phyloP scores from a whole-genome alignment of 2,329 filamentous ascomycete genomes.

The Pseudogymnoascus sp. region DNA sequence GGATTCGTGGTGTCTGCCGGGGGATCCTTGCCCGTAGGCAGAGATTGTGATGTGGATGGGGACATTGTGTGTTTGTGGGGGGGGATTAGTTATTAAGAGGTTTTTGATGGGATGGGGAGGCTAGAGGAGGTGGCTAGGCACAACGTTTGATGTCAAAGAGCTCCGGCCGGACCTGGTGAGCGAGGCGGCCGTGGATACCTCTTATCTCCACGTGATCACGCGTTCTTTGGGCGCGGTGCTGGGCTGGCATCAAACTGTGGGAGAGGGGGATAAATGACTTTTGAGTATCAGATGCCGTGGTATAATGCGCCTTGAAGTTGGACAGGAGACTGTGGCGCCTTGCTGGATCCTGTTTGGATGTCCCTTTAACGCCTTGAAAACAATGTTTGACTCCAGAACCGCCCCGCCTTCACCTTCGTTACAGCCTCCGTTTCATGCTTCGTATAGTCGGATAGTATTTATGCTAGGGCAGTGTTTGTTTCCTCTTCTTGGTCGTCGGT shows the following conservation, averaged over 20 bases:
- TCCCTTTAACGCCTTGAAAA: not conserved
- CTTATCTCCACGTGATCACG: slow-evolving; percentile 11
- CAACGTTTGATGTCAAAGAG: slow-evolving; percentile 4
- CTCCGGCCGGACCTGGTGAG: not conserved
- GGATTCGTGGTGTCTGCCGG: not conserved
- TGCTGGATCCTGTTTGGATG: not conserved
- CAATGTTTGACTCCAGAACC: not conserved
- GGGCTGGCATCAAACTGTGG: not conserved
- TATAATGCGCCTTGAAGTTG: not conserved
- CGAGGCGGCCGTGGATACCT: not conserved
- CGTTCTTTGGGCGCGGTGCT: not conserved
- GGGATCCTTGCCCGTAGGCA: slow-evolving; percentile 3
- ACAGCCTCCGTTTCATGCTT: not conserved
- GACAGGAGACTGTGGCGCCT: not conserved
- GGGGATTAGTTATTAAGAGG: not conserved
- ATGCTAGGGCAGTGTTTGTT: not conserved
- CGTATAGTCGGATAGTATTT: not conserved
- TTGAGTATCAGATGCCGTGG: not conserved
- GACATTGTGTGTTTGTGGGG: slow-evolving; percentile 4
- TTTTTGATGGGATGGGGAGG: not conserved
- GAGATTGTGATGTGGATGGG: slow-evolving; percentile 3
- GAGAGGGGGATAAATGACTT: not conserved
- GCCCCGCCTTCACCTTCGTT: not conserved
- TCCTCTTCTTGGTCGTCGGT: not conserved
- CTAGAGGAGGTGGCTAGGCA: not conserved